Percentiles rank a stretch among this genome's conserved stretches.
Evolutionary conservation across 2,329 filamentous ascomycete genomes (phyloP).

Genomic region (Fusarium sp.): DNA sequence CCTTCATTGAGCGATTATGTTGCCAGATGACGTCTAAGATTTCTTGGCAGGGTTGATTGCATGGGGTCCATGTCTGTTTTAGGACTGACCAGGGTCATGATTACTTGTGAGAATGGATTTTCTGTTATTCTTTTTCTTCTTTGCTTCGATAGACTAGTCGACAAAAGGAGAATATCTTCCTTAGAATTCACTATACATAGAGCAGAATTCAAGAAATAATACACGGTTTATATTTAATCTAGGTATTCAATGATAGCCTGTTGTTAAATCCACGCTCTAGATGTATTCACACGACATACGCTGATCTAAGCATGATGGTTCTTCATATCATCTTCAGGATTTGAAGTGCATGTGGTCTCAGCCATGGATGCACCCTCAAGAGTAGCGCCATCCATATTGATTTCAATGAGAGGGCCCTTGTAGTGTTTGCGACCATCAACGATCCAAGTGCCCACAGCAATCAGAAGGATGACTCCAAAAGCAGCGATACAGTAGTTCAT

Average conservation of each 20-base stretch:
- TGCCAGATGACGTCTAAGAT: not conserved
- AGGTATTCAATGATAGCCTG: not conserved
- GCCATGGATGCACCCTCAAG: slow-evolving; percentile 31
- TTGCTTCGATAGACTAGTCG: not conserved
- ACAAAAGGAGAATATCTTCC: not conserved
- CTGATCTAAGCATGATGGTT: not conserved
- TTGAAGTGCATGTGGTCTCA: slow-evolving; percentile 30
- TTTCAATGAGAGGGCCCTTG: slow-evolving; percentile 46
- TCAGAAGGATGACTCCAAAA: slow-evolving; percentile 58
- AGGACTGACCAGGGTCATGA: not conserved
- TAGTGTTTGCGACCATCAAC: slow-evolving; percentile 61
- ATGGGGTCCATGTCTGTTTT: not conserved
- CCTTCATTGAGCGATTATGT: not conserved
- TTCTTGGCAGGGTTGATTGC: not conserved
- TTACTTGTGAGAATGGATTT: not conserved
- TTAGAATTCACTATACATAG: not conserved
- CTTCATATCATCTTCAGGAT: slow-evolving; percentile 27
- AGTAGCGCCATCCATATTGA: slow-evolving; percentile 23
- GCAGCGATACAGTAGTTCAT: slow-evolving; percentile 70
- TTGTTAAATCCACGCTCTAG: not conserved
- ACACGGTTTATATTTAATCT: not conserved
- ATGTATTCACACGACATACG: not conserved
- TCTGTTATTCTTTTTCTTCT: not conserved
- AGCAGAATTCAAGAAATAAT: not conserved
- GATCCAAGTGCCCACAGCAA: slow-evolving; percentile 56